A percentile compares a stretch with the other conserved stretches of the same genome.
Evolutionary conservation across 257 asterid species (phyloP).

Genomic region (Lycium barbarum): DNA sequence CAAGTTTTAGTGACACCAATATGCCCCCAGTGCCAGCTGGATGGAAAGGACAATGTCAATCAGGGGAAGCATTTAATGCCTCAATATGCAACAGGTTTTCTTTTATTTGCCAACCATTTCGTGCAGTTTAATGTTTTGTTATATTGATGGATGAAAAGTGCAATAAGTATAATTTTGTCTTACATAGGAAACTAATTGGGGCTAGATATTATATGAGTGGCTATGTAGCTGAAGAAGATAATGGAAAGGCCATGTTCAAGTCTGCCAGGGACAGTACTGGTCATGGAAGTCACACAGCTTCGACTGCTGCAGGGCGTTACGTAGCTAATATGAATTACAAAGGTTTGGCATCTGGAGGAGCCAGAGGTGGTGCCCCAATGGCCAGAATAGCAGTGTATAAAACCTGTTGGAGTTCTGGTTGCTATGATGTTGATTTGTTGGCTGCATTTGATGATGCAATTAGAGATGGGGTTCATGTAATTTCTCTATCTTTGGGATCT

Average conservation of each 20-base stretch:
- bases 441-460: slow-evolving; percentile 97
- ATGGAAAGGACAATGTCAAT: slow-evolving; percentile 89
- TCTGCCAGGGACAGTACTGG: slow-evolving; percentile 89
- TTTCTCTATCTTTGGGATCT: slow-evolving; percentile 84
- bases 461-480: slow-evolving; percentile 79
- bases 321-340: slow-evolving; percentile 72
- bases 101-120: background rate
- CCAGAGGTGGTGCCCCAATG: slow-evolving; percentile 94
- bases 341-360: slow-evolving; percentile 88
- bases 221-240: slow-evolving; percentile 74
- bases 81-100: slow-evolving; percentile 88
- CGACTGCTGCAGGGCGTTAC: slow-evolving; percentile 91
- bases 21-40: slow-evolving; percentile 91
- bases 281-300: slow-evolving; percentile 94
- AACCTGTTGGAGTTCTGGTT: slow-evolving; percentile 85
- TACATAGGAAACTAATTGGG: slow-evolving; percentile 82
- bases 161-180: slow-evolving; percentile 29
- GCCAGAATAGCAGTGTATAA: slow-evolving; percentile 91
- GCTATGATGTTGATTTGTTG: slow-evolving; percentile 86
- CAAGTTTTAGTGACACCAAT: slow-evolving; percentile 75
- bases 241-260: slow-evolving; percentile 45
- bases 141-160: background rate
- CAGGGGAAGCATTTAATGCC: slow-evolving; percentile 84
- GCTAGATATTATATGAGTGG: slow-evolving; percentile 91
- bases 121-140: slow-evolving; percentile 5